Base-by-base conservation (phyloP, 75 land plant species). In the Picea glauca region DNA sequence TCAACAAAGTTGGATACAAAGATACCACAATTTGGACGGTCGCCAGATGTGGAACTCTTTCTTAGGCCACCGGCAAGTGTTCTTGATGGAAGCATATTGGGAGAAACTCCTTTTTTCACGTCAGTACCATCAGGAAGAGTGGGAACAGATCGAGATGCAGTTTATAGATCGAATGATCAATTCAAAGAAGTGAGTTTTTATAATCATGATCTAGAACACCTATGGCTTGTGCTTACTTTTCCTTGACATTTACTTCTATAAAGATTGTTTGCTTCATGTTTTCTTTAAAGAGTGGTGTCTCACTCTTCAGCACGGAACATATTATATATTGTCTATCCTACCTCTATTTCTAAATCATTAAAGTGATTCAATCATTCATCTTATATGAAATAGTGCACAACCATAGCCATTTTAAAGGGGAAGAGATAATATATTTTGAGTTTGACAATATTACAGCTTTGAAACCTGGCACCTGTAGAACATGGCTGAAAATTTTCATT, bases 111-210 rank as follows among this genome's bases (percentile, higher is more conserved):
- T 2, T 94, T 96, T 76, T 96, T 96, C 76, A 96, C 99, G 20
- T 96, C 99, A 61, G 99, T 96, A 8, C 99, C 99, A 50, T 96
- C 99, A 65, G 99, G 99, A 81, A 89, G 99, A 88, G 99, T 96
- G 62, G 99, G 99, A 58, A 77, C 78, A 75, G 87, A 84, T 21
- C 88, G 76, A 78, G 97, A 89, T 75, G 84, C 94, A 21, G 90
- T 96, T 58, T 96, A 84, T 80, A 85, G 84, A 77, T 90, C 97
- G 62, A 94, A 96, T 86, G 94, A 94, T 75, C 89, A 92, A 67
- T 96, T 96, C 62, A 92, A 96, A 80, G 90, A 96, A 90, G 99
- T 94, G 77, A 72, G 65, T 21, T 17, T 26, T 57, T 20, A 70
- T 20, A 70, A 70, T 40, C 9, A 20, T 20, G 23, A 70, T n/a